These are phyloP conservation scores for Sistotremastrum niveocremeum DNA, from an alignment of 768 basidiomycete species.

Conservation along the genomic window DNA sequence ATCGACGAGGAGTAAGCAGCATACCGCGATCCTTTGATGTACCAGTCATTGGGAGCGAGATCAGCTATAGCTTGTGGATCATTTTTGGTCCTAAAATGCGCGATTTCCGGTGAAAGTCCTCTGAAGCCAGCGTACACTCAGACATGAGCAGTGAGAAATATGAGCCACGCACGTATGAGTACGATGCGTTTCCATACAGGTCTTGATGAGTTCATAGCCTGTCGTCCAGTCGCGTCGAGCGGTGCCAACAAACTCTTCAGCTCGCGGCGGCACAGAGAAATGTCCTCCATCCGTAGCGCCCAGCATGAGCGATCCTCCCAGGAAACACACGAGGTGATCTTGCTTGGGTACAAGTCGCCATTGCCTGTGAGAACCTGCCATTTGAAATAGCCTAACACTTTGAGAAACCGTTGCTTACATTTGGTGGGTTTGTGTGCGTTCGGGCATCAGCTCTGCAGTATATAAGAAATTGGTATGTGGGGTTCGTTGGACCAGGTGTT, in stretches of 20 bases:
- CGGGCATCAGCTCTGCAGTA: conserved; percentile 72
- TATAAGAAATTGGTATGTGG: conserved; percentile 47
- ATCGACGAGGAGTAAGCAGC: conserved; percentile 7
- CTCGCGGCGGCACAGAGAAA: conserved; percentile 55
- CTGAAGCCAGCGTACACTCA: conserved; percentile 22
- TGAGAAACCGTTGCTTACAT: conserved; percentile 19
- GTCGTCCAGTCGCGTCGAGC: conserved; percentile 72
- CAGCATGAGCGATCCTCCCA: conserved; percentile 84
- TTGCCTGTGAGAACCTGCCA: conserved; percentile 24
- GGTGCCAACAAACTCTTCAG: conserved; percentile 42
- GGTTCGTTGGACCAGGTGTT: conserved; percentile 57
- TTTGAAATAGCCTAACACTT: background rate
- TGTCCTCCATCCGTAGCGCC: conserved; percentile 60
- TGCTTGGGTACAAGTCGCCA: conserved; percentile 81
- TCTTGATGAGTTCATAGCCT: conserved; percentile 70
- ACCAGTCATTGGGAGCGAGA: conserved; percentile 60
- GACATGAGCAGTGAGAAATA: background rate
- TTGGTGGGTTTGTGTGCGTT: conserved; percentile 20
- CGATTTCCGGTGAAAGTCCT: conserved; percentile 82
- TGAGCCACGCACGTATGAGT: conserved; percentile 57
- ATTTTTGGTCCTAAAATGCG: conserved; percentile 59
- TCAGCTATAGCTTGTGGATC: conserved; percentile 35
- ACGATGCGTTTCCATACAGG: conserved; percentile 78
- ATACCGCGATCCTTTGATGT: conserved; percentile 72
- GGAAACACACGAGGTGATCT: conserved; percentile 92